Percentiles rank a stretch among this genome's conserved stretches.
phyloP scores from a whole-genome alignment of 164 flowering plant species.

The Protea cynaroides region DNA sequence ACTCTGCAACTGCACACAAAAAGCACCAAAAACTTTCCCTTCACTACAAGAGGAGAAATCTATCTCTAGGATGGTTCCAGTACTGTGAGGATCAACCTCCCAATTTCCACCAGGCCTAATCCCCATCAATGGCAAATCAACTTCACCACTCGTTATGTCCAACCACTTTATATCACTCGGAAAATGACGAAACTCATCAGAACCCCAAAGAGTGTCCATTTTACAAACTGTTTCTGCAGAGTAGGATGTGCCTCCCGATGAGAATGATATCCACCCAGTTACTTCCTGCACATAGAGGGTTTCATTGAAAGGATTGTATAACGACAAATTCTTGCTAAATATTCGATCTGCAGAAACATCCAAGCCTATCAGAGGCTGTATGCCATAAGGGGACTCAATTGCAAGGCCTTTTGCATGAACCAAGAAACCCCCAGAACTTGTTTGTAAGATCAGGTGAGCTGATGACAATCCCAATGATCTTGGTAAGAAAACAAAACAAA shows the following conservation, averaged over 20 bases:
- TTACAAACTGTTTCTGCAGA: constrained; percentile 45
- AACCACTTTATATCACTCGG: constrained; percentile 34
- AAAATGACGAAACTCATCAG: constrained; percentile 13
- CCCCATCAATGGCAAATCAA: constrained; percentile 36
- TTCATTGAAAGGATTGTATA: constrained; percentile 62
- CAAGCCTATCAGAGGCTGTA: constrained; percentile 34
- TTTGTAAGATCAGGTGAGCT: constrained; percentile 64
- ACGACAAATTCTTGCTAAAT: constrained; percentile 50
- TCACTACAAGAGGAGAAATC: constrained; percentile 33
- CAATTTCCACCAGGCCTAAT: constrained; percentile 53
- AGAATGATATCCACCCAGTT: constrained; percentile 45
- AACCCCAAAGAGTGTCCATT: constrained; percentile 12
- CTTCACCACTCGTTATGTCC: constrained; percentile 25
- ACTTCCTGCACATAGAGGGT: constrained; percentile 51
- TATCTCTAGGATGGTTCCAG: constrained; percentile 47
- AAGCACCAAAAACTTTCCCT: constrained; percentile 44
- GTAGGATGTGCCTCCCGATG: constrained; percentile 36
- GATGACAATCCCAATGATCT: constrained; percentile 53
- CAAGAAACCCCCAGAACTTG: constrained; percentile 74
- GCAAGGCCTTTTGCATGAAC: constrained; percentile 61
- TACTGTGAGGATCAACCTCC: constrained; percentile 48
- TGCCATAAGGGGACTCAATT: constrained; percentile 52
- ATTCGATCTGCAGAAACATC: constrained; percentile 35
- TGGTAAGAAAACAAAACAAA: constrained; percentile 76
- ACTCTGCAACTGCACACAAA: constrained; percentile 50